Percentiles rank a stretch among this genome's conserved stretches.
Conservation (phyloP, 176 grass and related monocot genomes). For the Musa schizocarpa region DNA sequence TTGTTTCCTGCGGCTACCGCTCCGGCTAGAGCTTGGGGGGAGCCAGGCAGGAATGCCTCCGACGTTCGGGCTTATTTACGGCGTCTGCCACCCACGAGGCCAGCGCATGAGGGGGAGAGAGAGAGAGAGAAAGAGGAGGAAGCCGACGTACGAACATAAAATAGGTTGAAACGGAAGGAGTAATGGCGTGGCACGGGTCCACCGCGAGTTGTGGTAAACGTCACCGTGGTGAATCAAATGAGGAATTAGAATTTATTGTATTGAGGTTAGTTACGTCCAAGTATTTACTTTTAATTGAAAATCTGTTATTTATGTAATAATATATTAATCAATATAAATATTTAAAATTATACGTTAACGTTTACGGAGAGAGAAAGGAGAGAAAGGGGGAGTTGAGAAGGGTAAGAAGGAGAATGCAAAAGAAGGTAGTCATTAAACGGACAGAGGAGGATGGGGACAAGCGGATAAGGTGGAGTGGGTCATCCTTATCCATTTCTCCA, state of each 20-base stretch:
- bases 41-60: not conserved
- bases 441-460: not conserved
- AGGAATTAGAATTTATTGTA: too few relatives aligned
- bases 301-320: too few relatives aligned
- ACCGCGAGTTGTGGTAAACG: too few relatives aligned
- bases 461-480: slow-evolving; percentile 1
- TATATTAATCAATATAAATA: too few relatives aligned
- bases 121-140: too few relatives aligned
- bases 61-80: not conserved
- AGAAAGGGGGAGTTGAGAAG: too few relatives aligned
- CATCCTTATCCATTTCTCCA: slow-evolving; percentile 1
- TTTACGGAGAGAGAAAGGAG: too few relatives aligned
- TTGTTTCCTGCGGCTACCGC: not conserved
- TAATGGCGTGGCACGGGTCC: not conserved
- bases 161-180: not conserved
- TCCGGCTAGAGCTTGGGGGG: not conserved
- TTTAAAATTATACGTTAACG: too few relatives aligned
- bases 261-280: too few relatives aligned
- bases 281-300: too few relatives aligned
- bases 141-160: not conserved
- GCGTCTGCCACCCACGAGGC: not conserved
- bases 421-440: not conserved
- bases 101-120: not conserved
- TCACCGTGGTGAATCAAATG: too few relatives aligned
- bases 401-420: too few relatives aligned